Conservation (phyloP, 2,329 filamentous ascomycete species). For the Fusarium sp. region DNA sequence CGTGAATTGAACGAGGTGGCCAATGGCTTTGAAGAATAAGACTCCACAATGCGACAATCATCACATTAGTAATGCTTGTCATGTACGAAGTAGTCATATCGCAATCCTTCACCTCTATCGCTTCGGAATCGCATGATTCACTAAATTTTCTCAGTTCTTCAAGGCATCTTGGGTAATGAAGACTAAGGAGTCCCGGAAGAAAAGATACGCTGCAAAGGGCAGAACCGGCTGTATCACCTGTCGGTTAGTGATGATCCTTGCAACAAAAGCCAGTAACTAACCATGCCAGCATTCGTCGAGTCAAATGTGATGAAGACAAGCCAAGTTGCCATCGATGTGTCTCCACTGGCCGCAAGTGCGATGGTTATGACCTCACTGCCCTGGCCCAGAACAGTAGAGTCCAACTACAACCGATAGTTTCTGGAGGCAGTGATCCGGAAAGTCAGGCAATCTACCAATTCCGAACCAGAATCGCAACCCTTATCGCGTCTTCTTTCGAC, state of each 20-base stretch:
- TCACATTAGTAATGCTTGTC: not conserved
- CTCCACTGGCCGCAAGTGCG: not conserved
- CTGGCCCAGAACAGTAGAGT: accelerated
- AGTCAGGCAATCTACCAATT: conserved; percentile 7
- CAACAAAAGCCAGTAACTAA: not conserved
- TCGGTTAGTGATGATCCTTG: not conserved
- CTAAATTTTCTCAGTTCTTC: accelerated
- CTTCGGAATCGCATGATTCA: not conserved
- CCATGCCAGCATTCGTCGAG: not conserved
- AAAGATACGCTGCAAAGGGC: not conserved
- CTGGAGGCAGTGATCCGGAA: not conserved
- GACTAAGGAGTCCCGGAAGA: accelerated
- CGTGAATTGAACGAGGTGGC: not conserved
- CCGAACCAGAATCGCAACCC: not conserved
- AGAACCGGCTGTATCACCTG: not conserved
- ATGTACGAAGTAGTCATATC: not conserved
- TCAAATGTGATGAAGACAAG: not conserved
- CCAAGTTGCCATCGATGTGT: not conserved
- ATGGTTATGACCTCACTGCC: not conserved
- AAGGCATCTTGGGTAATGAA: accelerated
- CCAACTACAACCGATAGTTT: not conserved
- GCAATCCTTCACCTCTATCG: not conserved
- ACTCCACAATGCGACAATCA: accelerated
- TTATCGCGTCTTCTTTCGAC: not conserved
- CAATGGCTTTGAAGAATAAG: accelerated